Evolutionary conservation across 306 rosid species (phyloP).

Genomic region (Castanea crenata): DNA sequence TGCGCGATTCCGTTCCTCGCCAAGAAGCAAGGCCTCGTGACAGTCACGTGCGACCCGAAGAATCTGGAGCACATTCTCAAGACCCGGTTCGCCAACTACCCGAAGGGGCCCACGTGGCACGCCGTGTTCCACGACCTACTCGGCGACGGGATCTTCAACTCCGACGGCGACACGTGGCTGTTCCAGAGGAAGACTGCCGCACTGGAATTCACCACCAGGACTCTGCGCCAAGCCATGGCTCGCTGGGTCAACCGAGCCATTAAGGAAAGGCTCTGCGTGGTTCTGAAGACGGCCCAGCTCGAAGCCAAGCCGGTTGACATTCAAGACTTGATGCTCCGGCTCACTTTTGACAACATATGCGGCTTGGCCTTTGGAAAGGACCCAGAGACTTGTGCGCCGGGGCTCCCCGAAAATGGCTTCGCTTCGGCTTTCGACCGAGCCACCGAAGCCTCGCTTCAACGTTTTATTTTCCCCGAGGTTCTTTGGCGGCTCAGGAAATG

Average conservation of each 20-base stretch:
- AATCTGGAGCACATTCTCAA: conserved; percentile 84
- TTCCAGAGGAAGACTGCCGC: conserved; percentile 92
- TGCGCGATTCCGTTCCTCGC: conserved; percentile 89
- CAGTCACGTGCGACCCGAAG: conserved; percentile 93
- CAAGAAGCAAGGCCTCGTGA: conserved; percentile 88
- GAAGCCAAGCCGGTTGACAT: conserved; percentile 54
- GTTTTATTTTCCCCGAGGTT: conserved; percentile 74
- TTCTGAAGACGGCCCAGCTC: conserved; percentile 48
- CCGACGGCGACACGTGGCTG: conserved; percentile 95
- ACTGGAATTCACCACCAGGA: conserved; percentile 83
- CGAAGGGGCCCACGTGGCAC: conserved; percentile 94
- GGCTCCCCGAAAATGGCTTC: conserved; percentile 56
- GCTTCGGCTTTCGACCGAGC: conserved; percentile 80
- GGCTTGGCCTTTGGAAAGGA: conserved; percentile 87
- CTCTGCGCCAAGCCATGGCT: conserved; percentile 92
- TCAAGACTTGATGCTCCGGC: conserved; percentile 75
- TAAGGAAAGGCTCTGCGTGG: conserved; percentile 63
- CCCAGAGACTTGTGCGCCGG: conserved; percentile 64
- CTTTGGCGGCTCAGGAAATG: conserved; percentile 79
- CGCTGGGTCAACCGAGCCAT: conserved; percentile 93
- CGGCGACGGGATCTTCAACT: conserved; percentile 86
- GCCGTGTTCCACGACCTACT: conserved; percentile 85
- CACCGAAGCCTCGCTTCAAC: conserved; percentile 79
- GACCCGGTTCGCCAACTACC: conserved; percentile 85
- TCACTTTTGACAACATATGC: conserved; percentile 86